Evolutionary conservation across 1,284 basidiomycete genomes (phyloP), one percentile per base, ranked within the genome.

Genomic region (Ustilago trichophora): DNA sequence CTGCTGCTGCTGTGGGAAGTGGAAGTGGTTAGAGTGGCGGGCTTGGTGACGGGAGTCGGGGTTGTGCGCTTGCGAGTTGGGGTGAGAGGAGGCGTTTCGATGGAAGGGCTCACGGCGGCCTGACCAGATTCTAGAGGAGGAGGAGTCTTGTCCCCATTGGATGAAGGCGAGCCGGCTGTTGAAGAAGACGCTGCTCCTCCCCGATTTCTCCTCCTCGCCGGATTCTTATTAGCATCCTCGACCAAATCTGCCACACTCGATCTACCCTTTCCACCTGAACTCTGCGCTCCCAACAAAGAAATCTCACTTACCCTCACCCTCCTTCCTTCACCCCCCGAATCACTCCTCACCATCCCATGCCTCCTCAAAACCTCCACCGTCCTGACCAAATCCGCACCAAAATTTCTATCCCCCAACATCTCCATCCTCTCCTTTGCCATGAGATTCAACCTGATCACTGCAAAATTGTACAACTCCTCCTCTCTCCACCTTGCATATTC

Each of bases 401-500:
- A 37, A 22, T 5, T 4, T 16, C 6, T 37, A 3, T 33, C 16
- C 4, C 27, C 41, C 10, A 10, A 16, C 3, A 32, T 34, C 15
- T 33, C 12, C n/a, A n/a, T n/a, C 34, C 16, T 44, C 15, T 37
- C 18, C 8, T 27, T 32, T 18, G 29, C 47, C 6, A 45, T 12
- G 3, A 57, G 22, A 12, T 25, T 50, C 29, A 40, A 40, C 1
- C 47, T n/a, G 10, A 57, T 29, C n/a, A 36, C 21, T 12, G 40
- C 16, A 19, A 45, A 56, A 2, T 34, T 6, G 6, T 24, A 16
- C 19, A 40, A n/a, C 41, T 57, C 54, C 12, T 13, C 31, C 5
- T 24, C 42, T 8, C 44, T 42, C 54, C 54, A 57, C 13, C 25
- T 19, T 0, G 5, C 26, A n/a, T 38, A 57, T 22, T 44, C 47